Evolutionary conservation across 139 green algal genomes (phyloP), one percentile per base, ranked within the genome.

Genomic region (Pseudopediastrum boryanum): DNA sequence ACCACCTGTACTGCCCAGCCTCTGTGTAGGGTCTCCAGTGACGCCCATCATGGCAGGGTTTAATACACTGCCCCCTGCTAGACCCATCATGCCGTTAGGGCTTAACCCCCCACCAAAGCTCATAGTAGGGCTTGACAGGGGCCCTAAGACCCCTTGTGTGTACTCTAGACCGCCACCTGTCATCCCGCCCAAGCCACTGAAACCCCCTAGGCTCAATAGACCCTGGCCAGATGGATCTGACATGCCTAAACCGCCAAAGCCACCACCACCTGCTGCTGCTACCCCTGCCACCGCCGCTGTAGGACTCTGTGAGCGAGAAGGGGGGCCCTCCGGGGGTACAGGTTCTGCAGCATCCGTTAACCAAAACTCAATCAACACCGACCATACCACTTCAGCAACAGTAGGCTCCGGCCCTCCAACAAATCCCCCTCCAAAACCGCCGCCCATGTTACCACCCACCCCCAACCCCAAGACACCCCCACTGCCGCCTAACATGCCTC

Each of bases 301-400:
- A 19, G 10, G 65, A 62, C 10, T 31, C 58, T 13, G 54, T 38
- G 19, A 39, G 12, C 19, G 74, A 25, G 43, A 41, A 65, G 33
- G 70, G 19, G 1, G 12, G 61, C 7, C n/a, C n/a, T 80, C 78
- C 35, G 52, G 23, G 8, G 89, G 87, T 52, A 94, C 61, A 6
- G 89, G 89, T 62, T 94, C 85, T 25, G 91, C 84, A 2, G 84
- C 66, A 46, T 95, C 92, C 23, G 88, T 93, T 48, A 95, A 75
- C 92, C 91, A 96, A 48, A 94, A 95, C 85, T 96, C 92, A 1
- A 94, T 29, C 39, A 96, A 81, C 44, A 92, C 79, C 46, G 77
- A 88, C 50, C 91, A 80, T 51, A 94, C 59, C 23, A 91, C 35
- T 16, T 88, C 71, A 5, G 19, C 39, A 71, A 51, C 10, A 50